These are phyloP conservation scores for Phytophthora pinifolia DNA, from an alignment of 352 stramenopile species.

Conservation along the genomic window DNA sequence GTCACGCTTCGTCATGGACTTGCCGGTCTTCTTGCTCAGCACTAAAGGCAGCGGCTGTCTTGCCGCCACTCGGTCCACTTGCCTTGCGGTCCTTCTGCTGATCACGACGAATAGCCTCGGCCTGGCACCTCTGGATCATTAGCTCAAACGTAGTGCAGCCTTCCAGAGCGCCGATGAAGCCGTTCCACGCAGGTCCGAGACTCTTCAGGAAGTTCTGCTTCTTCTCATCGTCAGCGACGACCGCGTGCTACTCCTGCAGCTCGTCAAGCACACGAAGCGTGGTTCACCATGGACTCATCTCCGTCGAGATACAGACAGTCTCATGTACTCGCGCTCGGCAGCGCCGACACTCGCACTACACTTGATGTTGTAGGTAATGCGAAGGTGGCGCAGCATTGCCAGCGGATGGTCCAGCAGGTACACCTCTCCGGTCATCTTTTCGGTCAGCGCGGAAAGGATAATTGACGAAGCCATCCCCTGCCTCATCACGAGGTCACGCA, in stretches of 20 bases:
- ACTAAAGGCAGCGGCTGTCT: no score
- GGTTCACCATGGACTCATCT: constrained; percentile 6
- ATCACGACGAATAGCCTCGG: constrained; percentile 7
- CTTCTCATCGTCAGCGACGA: constrained; percentile 4
- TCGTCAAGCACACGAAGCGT: constrained; percentile 16
- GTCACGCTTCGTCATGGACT: no score
- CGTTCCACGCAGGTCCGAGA: constrained; percentile 10
- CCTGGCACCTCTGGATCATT: constrained; percentile 11
- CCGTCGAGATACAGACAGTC: constrained; percentile 1
- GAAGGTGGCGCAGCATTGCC: no score
- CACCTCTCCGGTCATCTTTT: no score
- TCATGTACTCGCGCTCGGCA: constrained; percentile 4
- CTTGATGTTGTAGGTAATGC: no score
- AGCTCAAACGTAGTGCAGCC: constrained; percentile 1
- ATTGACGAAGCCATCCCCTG: no score
- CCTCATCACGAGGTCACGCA: no score
- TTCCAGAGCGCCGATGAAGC: constrained; percentile 7
- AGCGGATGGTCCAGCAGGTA: no score
- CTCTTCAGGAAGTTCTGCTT: constrained; percentile 12
- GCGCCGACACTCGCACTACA: constrained; percentile 1
- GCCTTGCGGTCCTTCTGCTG: constrained; percentile 7
- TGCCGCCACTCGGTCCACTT: no score
- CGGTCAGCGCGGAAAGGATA: no score
- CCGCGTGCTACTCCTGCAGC: constrained; percentile 7
- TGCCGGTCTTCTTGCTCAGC: no score